Base-by-base conservation (phyloP, 1,284 basidiomycete species). In the Gastroboletus turbinatus region DNA sequence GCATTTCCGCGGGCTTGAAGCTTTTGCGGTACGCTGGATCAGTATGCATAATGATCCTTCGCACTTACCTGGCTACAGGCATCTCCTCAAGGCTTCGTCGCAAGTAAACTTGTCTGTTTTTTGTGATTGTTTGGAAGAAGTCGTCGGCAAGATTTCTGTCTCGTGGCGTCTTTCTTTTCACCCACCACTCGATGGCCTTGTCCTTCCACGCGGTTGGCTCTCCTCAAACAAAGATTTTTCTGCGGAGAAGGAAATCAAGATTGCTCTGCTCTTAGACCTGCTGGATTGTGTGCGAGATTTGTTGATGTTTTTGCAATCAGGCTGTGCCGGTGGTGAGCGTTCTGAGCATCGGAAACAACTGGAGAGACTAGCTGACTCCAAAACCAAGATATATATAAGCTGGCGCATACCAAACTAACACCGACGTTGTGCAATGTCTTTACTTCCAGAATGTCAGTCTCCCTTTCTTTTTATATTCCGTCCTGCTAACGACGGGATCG, bases 141-240 rank as follows among this genome's bases (percentile, higher is more conserved):
- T 82, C 0, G 72, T 75, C 40, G 70, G 71, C 2, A 71, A 72
- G 5, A 63, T 75, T 17, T 65, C 78, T 5, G 48, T 83, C 0
- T 64, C 75, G 2, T 63, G 61, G 50, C 69, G 67, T n/a, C 53
- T 68, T 25, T 58, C 65, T 16, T 61, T 46, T 1, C 33, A 29
- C 0, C 56, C 57, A 0, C 64, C 63, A 11, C 63, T 81, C 0
- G 76, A 83, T 51, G 71, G 74, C 13, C 60, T 80, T 17, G 76
- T 76, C 4, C 70, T 84, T 27, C 82, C 81, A 0, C 73, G 76
- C 10, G 77, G 74, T 46, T 84, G 81, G 81, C 56, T 82, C 13
- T 51, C 63, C 9, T 51, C 63, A 4, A 63, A 73, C 3, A 56
- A 71, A 3, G 66, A 64, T 39, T 53, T 69, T 17, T 55, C 64